phyloP scores from a whole-genome alignment of 352 stramenopile genomes.

The Globisporangium cystogenes region DNA sequence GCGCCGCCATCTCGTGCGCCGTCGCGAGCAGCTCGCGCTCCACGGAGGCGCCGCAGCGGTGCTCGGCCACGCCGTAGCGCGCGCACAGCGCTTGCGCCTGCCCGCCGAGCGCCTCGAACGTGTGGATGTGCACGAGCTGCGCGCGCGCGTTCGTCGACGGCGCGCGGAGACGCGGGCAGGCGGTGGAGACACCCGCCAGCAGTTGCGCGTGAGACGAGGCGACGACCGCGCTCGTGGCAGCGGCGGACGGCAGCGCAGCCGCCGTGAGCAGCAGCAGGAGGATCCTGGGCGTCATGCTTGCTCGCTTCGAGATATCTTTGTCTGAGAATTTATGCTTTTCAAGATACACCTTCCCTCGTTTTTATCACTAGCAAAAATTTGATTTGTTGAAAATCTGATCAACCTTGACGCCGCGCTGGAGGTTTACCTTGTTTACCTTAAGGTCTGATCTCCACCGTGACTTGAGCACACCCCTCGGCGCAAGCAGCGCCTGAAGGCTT shows the following conservation, averaged over 20 bases:
- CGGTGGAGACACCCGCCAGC: background rate
- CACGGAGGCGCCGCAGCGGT: conserved; percentile 21
- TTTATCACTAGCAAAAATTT: too few relatives aligned
- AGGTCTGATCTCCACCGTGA: too few relatives aligned
- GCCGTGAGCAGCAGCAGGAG: background rate
- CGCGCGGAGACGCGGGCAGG: conserved; percentile 19
- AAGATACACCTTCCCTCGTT: too few relatives aligned
- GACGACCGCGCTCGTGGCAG: background rate
- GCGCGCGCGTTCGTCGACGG: conserved; percentile 22
- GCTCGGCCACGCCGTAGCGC: conserved; percentile 18
- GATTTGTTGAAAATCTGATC: too few relatives aligned
- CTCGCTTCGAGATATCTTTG: too few relatives aligned
- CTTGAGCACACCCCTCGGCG: too few relatives aligned
- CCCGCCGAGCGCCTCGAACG: conserved; percentile 25
- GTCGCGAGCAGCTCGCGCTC: conserved; percentile 24
- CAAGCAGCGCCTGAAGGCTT: too few relatives aligned
- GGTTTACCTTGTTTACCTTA: too few relatives aligned
- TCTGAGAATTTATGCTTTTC: too few relatives aligned
- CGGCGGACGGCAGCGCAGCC: background rate
- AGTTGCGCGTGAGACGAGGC: background rate
- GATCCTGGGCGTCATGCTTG: too few relatives aligned
- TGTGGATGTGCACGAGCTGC: conserved; percentile 31
- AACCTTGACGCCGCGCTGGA: too few relatives aligned
- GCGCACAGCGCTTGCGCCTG: conserved; percentile 17
- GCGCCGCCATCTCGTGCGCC: conserved; percentile 37